These are phyloP conservation scores for Helianthus tuberosus DNA, from an alignment of 129 eudicot genomes.

Conservation along the genomic window DNA sequence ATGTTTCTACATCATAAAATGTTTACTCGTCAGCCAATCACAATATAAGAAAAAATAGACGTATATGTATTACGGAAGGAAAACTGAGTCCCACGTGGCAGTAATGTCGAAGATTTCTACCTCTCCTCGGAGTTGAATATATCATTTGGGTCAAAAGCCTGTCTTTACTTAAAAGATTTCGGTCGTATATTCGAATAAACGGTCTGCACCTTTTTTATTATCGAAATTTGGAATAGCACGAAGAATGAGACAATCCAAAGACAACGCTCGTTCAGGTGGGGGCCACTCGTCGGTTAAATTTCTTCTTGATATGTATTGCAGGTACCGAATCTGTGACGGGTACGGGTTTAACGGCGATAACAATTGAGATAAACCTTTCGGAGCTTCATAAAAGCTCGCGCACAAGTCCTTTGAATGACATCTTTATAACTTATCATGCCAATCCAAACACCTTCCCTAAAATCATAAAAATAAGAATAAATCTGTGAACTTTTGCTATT, in stretches of 20 bases:
- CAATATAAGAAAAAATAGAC: background rate
- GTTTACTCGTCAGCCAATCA: slow-evolving; percentile 4
- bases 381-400: no score
- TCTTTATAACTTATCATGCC: no score
- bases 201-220: slow-evolving; percentile 93
- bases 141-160: slow-evolving; percentile 90
- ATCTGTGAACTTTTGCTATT: no score
- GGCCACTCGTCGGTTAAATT: slow-evolving; percentile 96
- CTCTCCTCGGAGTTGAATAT: slow-evolving; percentile 80
- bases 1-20: slow-evolving; percentile 69
- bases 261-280: slow-evolving; percentile 87
- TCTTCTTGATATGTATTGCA: slow-evolving; percentile 91
- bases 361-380: slow-evolving; percentile 83
- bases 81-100: slow-evolving; percentile 57
- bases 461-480: no score
- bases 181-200: slow-evolving; percentile 78
- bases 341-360: slow-evolving; percentile 91
- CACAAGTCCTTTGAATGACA: no score
- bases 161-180: slow-evolving; percentile 86
- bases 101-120: slow-evolving; percentile 77
- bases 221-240: slow-evolving; percentile 89
- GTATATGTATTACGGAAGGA: background rate
- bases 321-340: slow-evolving; percentile 96
- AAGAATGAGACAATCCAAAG: slow-evolving; percentile 93
- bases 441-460: no score